A percentile compares a stretch with the other conserved stretches of the same genome.
phyloP scores from a whole-genome alignment of 1,139 yeast genomes.

The Diutina pseudorugosa region DNA sequence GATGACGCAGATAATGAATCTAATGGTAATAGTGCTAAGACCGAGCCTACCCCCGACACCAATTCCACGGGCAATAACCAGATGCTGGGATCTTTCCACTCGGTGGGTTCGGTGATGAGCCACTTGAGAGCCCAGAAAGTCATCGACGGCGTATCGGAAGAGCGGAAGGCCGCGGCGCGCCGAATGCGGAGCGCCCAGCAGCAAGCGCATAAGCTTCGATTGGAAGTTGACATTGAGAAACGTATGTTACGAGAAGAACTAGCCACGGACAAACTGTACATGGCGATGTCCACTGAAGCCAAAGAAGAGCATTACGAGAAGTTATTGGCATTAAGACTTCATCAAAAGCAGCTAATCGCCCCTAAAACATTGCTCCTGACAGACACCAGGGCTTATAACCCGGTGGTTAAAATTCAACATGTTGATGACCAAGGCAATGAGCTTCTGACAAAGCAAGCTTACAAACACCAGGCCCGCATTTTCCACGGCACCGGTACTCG shows the following conservation, averaged over 20 bases:
- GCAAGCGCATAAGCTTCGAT: constrained; percentile 21
- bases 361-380: constrained; percentile 1
- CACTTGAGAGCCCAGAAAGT: background rate
- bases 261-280: constrained; percentile 18
- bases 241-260: constrained; percentile 29
- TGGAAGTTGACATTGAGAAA: constrained; percentile 26
- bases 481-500: constrained; percentile 54
- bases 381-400: constrained; percentile 34
- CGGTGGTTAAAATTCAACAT: constrained; percentile 52
- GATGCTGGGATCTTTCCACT: background rate
- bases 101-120: background rate
- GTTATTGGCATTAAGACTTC: constrained; percentile 19
- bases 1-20: no score
- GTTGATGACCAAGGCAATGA: constrained; percentile 61
- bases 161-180: background rate
- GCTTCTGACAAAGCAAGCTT: constrained; percentile 66
- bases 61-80: background rate
- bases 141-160: background rate
- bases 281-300: constrained; percentile 18
- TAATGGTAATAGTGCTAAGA: background rate
- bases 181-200: constrained; percentile 16
- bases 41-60: background rate
- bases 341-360: constrained; percentile 15
- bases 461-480: constrained; percentile 70
- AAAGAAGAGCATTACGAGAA: constrained; percentile 17